Percentiles rank a stretch among this genome's conserved stretches.
Evolutionary conservation across 805 yeast genomes (phyloP).

Genomic region (Grigorovia yakushimaensis): DNA sequence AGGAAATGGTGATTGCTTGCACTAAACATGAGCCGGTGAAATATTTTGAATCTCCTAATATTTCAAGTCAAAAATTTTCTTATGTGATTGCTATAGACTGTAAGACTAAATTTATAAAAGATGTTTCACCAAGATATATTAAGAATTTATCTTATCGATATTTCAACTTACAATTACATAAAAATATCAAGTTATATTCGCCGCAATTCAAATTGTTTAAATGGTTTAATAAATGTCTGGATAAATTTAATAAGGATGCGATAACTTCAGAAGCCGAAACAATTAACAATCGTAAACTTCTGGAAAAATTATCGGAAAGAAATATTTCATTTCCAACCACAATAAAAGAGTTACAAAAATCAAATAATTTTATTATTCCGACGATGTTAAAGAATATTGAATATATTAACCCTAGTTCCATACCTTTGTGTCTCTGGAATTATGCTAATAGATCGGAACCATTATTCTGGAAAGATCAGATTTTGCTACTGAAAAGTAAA

Average conservation of each 20-base stretch:
- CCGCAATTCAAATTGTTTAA: constrained; percentile 6
- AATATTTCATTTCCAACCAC: constrained; percentile 12
- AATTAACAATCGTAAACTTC: constrained; percentile 3
- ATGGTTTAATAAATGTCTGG: constrained; percentile 3
- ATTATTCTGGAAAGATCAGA: constrained; percentile 12
- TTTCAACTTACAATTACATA: constrained; percentile 4
- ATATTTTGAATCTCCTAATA: constrained; percentile 7
- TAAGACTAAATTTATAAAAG: constrained; percentile 6
- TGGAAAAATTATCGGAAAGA: constrained; percentile 5
- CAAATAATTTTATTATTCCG: constrained; percentile 13
- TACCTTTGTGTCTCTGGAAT: constrained; percentile 1
- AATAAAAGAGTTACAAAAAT: constrained; percentile 7
- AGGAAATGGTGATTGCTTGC: constrained; percentile 9
- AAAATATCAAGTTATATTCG: constrained; percentile 5
- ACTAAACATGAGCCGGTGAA: constrained; percentile 6
- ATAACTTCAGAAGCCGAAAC: not conserved
- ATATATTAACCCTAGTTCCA: constrained; percentile 3
- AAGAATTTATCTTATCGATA: constrained; percentile 13
- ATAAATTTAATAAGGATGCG: not conserved
- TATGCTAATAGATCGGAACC: constrained; percentile 1
- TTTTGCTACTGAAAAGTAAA: constrained; percentile 13
- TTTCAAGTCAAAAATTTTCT: constrained; percentile 9
- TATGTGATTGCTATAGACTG: constrained; percentile 13
- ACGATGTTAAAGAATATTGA: constrained; percentile 10
- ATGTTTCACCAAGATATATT: constrained; percentile 20